phyloP scores from a whole-genome alignment of 2,329 filamentous ascomycete species.

The Fusarium pseudograminearum region DNA sequence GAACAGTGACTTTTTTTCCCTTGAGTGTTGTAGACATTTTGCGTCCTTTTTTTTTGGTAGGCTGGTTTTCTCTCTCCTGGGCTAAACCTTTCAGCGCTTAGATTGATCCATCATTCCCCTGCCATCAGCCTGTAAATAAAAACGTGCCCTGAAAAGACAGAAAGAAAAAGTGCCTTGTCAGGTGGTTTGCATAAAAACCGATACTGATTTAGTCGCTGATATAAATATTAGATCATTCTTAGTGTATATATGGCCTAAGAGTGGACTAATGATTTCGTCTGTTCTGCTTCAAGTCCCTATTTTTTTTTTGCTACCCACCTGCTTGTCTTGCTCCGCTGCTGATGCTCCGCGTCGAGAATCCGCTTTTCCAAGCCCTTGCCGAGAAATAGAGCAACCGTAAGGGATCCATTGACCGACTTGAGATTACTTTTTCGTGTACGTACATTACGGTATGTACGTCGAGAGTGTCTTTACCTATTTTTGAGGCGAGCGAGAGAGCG shows the following conservation, averaged over 20 bases:
- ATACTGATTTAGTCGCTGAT: too few species aligned
- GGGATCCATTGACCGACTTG: constrained; percentile 35
- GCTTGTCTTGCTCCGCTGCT: constrained; percentile 32
- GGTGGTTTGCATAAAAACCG: too few species aligned
- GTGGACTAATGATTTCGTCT: too few species aligned
- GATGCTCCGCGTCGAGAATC: constrained; percentile 30
- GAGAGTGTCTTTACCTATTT: neutral
- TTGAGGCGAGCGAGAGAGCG: constrained; percentile 15
- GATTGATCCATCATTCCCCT: constrained; percentile 38
- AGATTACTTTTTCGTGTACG: constrained; percentile 9
- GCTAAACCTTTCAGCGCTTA: constrained; percentile 34
- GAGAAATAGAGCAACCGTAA: constrained; percentile 27
- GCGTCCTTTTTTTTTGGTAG: constrained; percentile 30
- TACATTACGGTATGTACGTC: constrained; percentile 10
- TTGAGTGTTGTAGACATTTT: constrained; percentile 14
- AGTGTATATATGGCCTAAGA: too few species aligned
- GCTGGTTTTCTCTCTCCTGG: constrained; percentile 10
- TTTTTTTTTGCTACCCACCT: too few species aligned
- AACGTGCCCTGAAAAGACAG: constrained; percentile 14
- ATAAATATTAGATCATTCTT: too few species aligned
- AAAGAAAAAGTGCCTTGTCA: constrained; percentile 5
- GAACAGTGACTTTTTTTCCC: constrained; percentile 6
- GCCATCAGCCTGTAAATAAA: neutral
- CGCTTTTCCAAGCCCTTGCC: constrained; percentile 28
- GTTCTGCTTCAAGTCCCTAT: too few species aligned